A percentile compares a stretch with the other conserved stretches of the same genome.
phyloP scores from a whole-genome alignment of 331 rosid species.

The Spiraea crenata region DNA sequence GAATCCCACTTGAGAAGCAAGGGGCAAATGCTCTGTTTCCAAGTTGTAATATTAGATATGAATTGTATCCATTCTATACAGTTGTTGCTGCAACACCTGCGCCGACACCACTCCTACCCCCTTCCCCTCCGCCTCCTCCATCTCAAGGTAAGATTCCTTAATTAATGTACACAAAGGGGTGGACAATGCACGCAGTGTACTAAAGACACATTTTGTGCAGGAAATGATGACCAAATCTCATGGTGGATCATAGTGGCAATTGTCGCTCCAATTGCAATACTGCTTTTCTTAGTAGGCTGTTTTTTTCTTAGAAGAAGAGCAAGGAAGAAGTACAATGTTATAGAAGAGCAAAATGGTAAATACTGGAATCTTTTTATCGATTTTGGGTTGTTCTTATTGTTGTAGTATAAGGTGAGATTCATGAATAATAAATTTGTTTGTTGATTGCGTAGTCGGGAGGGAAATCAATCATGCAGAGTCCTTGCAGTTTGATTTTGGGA shows the following conservation, averaged over 20 bases:
- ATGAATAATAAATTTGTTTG: neutral
- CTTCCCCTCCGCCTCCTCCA: neutral
- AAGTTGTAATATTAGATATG: constrained; percentile 49
- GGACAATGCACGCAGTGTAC: neutral
- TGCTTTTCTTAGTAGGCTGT: constrained; percentile 4
- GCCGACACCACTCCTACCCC: neutral
- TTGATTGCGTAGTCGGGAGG: neutral
- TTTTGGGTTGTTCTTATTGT: neutral
- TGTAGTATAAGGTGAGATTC: too few species aligned
- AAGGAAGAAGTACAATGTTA: constrained; percentile 4
- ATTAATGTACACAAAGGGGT: neutral
- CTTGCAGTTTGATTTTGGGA: constrained; percentile 40
- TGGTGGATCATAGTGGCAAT: constrained; percentile 6
- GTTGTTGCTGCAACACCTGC: neutral
- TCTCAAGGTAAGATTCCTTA: constrained; percentile 19
- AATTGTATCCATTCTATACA: constrained; percentile 42
- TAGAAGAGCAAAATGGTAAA: constrained; percentile 28
- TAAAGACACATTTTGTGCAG: constrained; percentile 10
- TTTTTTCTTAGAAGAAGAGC: constrained; percentile 2
- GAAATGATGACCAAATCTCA: constrained; percentile 2
- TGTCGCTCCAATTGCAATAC: constrained; percentile 10
- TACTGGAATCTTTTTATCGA: neutral
- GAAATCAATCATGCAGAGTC: constrained; percentile 26
- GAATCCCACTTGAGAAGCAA: constrained; percentile 12
- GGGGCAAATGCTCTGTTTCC: constrained; percentile 41